Evolutionary conservation across 371 early-diverging fungal species (phyloP), one percentile per base, ranked within the genome.

Genomic region (Choanephora cucurbitarum): DNA sequence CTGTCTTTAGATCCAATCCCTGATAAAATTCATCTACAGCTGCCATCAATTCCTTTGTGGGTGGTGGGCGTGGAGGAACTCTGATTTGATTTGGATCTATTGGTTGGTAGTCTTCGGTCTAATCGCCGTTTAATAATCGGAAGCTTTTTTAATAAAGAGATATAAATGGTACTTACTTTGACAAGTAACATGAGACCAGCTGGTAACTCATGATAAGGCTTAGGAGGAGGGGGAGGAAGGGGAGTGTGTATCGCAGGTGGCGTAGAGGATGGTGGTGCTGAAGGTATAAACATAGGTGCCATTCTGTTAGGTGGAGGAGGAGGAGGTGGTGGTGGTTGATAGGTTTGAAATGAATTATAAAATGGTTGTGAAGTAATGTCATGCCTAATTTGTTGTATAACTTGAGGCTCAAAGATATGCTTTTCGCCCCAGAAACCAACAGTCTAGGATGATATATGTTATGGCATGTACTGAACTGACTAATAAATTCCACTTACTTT

Each of bases 381-480:
- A 24, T 64, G 49, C 41, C 64, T 70, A 48, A 85, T 69, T 21
- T 62, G 24, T 43, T 66, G 64, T n/a, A 84, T 67, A 13, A 67
- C 45, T 24, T 48, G 37, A 5, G 63, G 45, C 17, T 77, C 79
- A 58, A 82, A 81, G 42, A 77, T 79, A 14, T 70, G 69, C 28
- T 73, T 75, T 19, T 72, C 77, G 7, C 64, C 64, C 86, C 86
- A 86, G 23, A 86, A 80, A 9, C 67, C 67, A 21, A 86, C 70
- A 7, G 83, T 79, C 83, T 85, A 48, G 45, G 0, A 24, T 13
- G 21, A 18, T 5, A n/a, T n/a, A n/a, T n/a, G n/a, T n/a, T n/a
- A n/a, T n/a, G n/a, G n/a, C n/a, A n/a, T n/a, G n/a, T n/a, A n/a
- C n/a, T n/a, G n/a, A n/a, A n/a, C n/a, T n/a, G n/a, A n/a, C n/a